Evolutionary conservation across 1,284 basidiomycete species (phyloP).

Genomic region (Rhodotorula sp.): DNA sequence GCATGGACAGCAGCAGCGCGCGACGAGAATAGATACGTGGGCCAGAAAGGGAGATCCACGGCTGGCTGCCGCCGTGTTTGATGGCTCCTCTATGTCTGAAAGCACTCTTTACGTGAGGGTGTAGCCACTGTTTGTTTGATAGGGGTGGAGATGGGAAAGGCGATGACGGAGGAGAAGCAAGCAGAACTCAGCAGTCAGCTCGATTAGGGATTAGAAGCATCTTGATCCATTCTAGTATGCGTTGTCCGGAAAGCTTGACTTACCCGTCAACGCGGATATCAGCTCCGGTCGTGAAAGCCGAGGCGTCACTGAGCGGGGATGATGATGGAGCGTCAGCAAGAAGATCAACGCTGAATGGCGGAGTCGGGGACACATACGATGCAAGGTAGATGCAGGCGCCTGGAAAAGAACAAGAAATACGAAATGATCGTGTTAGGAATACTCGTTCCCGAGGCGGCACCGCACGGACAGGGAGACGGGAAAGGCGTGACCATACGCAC

Average conservation of each 20-base stretch:
- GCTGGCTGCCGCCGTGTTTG: neutral
- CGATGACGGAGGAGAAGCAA: neutral
- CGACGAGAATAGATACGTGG: neutral
- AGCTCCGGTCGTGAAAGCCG: slow-evolving; percentile 77
- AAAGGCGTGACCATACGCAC: slow-evolving; percentile 56
- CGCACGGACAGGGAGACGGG: too few species aligned
- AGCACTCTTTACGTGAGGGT: slow-evolving; percentile 24
- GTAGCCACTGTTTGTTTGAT: slow-evolving; percentile 59
- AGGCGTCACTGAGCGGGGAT: slow-evolving; percentile 59
- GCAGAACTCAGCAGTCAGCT: too few species aligned
- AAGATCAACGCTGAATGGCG: neutral
- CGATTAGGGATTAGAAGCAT: too few species aligned
- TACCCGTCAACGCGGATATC: slow-evolving; percentile 77
- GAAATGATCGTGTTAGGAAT: too few species aligned
- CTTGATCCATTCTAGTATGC: too few species aligned
- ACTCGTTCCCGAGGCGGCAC: too few species aligned
- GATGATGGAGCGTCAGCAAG: neutral
- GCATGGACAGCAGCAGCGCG: too few species aligned
- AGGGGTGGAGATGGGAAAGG: neutral
- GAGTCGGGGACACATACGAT: slow-evolving; percentile 50
- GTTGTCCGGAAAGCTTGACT: neutral
- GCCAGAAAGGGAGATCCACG: neutral
- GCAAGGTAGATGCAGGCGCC: slow-evolving; percentile 74
- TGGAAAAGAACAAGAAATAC: too few species aligned
- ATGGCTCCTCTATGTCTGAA: neutral